Evolutionary conservation across 345 rosid species (phyloP), one percentile per base, ranked within the genome.

Genomic region (Populus deltoides): DNA sequence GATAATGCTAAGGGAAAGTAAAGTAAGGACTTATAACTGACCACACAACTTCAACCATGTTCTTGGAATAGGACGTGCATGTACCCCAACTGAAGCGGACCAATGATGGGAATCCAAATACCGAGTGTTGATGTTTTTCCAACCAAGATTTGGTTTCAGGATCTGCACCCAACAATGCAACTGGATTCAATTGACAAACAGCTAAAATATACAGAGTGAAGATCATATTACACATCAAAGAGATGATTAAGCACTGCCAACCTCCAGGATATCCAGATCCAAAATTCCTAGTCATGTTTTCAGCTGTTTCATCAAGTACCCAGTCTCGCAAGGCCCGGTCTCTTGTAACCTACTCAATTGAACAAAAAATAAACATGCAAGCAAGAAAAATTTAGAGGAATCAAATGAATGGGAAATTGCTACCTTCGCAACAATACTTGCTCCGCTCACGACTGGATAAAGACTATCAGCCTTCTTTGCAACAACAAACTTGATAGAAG

Each of bases 181-280:
- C 49, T 8, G 74, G 35, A 83, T 69, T 79, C 70, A 41, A 70
- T 22, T 15, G 39, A 51, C 49, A 68, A 80, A 31, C 41, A 27
- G 17, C 20, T 17, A 47, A 75, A 41, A 66, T 1, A 70, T 11
- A 24, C 45, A 71, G 66, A 36, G 33, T 18, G 45, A 24, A 68
- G 43, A 38, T 53, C 4, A 41, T 27, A 75, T 43, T 22, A 62
- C 20, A 70, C 7, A 47, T 68, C 41, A 47, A 61, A 24, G 51
- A 51, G 55, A 38, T 22, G 25, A 72, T 33, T 3, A 18, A 68
- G 61, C 67, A 53, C 10, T 24, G 31, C 78, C 29, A 62, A 96
- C 98, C 99, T 91, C 97, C 99, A 74, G 99, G 98, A 79, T 96
- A 96, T 79, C 99, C 98, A 81, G 98, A 96, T 77, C 98, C 99